phyloP scores from a whole-genome alignment of 1,284 basidiomycete species.

The Boletus albobrunnescens region DNA sequence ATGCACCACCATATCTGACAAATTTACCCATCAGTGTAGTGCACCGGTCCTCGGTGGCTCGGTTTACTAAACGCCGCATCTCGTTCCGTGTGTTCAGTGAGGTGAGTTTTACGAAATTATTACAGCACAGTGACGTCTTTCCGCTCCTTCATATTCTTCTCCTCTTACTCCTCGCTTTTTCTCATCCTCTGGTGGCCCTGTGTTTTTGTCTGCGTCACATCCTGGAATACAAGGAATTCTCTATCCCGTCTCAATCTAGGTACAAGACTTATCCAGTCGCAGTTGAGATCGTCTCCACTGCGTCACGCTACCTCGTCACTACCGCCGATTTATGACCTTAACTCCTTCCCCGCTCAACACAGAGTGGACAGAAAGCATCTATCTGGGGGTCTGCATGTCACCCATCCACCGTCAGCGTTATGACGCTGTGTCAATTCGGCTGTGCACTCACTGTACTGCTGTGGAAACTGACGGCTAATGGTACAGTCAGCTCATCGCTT shows the following conservation, averaged over 20 bases:
- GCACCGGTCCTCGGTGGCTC: constrained; percentile 11
- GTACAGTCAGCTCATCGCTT: constrained; percentile 21
- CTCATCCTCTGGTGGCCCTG: background rate
- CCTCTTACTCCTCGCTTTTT: constrained; percentile 6
- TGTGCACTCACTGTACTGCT: constrained; percentile 49
- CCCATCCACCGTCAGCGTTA: constrained; percentile 11
- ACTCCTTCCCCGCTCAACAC: constrained; percentile 23
- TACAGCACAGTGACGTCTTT: constrained; percentile 26
- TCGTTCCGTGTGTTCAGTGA: constrained; percentile 21
- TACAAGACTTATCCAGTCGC: constrained; percentile 9
- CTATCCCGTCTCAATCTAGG: background rate
- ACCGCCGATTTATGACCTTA: constrained; percentile 5
- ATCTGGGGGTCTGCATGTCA: constrained; percentile 40
- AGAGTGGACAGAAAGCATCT: constrained; percentile 41
- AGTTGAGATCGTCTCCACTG: constrained; percentile 24
- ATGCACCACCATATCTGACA: constrained; percentile 6
- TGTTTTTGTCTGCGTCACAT: background rate
- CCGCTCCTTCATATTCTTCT: background rate
- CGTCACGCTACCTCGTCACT: constrained; percentile 5
- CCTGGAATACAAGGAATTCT: background rate
- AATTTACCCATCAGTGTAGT: constrained; percentile 20
- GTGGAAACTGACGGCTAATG: constrained; percentile 63
- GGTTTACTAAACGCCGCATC: constrained; percentile 11
- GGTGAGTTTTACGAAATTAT: constrained; percentile 34
- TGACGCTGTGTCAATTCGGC: constrained; percentile 4